Evolutionary conservation across 495 filamentous ascomycete genomes (phyloP).

Genomic region (Penicillium lagena): DNA sequence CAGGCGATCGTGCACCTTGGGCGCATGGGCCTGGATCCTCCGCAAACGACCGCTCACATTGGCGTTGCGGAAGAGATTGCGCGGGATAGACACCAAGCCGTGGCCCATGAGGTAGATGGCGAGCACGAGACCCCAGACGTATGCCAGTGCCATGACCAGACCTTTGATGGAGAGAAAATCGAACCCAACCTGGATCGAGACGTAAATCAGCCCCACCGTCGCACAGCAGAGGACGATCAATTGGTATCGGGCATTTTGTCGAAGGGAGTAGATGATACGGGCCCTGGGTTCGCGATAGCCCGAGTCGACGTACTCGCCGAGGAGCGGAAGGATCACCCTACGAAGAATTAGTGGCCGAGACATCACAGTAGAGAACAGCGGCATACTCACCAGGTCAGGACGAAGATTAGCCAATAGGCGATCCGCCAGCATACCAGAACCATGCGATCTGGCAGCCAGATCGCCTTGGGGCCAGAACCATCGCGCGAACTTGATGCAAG

Average conservation of each 20-base stretch:
- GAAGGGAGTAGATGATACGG: conserved; percentile 74
- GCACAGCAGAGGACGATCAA: conserved; percentile 67
- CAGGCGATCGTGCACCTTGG: conserved; percentile 77
- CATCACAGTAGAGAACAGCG: background rate
- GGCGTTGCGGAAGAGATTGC: conserved; percentile 69
- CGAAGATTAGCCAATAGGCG: conserved; percentile 94
- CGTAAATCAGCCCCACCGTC: conserved; percentile 69
- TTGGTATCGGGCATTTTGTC: conserved; percentile 82
- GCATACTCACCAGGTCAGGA: conserved; percentile 73
- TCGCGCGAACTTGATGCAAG: conserved; percentile 78
- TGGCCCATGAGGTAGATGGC: conserved; percentile 98
- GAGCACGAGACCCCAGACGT: conserved; percentile 84
- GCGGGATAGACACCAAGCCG: conserved; percentile 84
- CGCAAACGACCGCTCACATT: conserved; percentile 65
- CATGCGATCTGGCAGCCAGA: conserved; percentile 60
- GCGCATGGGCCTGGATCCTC: conserved; percentile 70
- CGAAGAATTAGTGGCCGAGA: background rate
- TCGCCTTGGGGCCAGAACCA: conserved; percentile 57
- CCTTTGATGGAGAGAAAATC: conserved; percentile 60
- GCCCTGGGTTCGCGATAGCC: conserved; percentile 82
- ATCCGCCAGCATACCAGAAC: conserved; percentile 86
- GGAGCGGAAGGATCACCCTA: conserved; percentile 86
- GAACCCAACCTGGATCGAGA: conserved; percentile 74
- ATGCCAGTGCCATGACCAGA: conserved; percentile 85
- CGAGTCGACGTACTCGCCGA: conserved; percentile 89